Conservation (phyloP, 768 basidiomycete species). For the Serpula lacrymans region DNA sequence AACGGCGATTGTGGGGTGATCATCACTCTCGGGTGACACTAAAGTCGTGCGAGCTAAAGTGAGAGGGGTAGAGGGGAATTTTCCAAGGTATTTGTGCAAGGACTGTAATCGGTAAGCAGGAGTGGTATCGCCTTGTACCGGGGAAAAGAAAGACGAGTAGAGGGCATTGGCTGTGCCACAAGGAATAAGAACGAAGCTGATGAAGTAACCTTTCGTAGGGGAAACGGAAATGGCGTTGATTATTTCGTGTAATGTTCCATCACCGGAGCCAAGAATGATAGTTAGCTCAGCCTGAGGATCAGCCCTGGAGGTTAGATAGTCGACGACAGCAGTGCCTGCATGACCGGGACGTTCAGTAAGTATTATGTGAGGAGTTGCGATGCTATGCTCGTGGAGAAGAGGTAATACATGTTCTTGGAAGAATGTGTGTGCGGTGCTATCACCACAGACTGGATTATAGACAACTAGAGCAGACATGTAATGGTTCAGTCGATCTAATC, state of each 20-base stretch:
- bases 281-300: constrained; percentile 31
- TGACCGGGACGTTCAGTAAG: constrained; percentile 52
- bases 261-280: constrained; percentile 74
- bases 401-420: constrained; percentile 64
- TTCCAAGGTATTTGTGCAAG: constrained; percentile 47
- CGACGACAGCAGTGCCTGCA: constrained; percentile 46
- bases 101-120: constrained; percentile 51
- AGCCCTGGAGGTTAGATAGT: constrained; percentile 41
- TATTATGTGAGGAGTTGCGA: constrained; percentile 33
- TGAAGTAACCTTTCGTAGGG: constrained; percentile 16
- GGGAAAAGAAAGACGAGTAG: constrained; percentile 73
- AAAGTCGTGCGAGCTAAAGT: constrained; percentile 54
- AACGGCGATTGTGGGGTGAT: constrained; percentile 27
- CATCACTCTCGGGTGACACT: constrained; percentile 26
- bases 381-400: constrained; percentile 41
- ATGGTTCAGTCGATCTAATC: neutral
- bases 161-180: constrained; percentile 94
- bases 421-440: constrained; percentile 51
- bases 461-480: constrained; percentile 55
- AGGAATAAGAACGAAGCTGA: constrained; percentile 58
- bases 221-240: constrained; percentile 53
- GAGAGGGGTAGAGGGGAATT: constrained; percentile 38
- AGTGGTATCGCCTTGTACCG: constrained; percentile 23
- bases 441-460: constrained; percentile 76
- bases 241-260: constrained; percentile 91